Evolutionary conservation across 148 eudicot species (phyloP).

Genomic region (Tetragonia tetragonoides): DNA sequence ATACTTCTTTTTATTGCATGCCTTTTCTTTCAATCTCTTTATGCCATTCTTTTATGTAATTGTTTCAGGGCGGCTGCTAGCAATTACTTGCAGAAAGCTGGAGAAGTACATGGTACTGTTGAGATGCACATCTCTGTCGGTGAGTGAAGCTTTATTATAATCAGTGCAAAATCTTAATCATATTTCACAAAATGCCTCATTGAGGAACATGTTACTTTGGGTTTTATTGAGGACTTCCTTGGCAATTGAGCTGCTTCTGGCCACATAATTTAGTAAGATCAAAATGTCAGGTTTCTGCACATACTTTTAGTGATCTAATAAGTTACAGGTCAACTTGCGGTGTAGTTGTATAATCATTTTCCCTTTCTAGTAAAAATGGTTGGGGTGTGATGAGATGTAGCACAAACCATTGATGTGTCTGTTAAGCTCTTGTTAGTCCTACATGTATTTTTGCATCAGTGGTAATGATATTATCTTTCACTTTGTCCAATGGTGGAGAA

Average conservation of each 20-base stretch:
- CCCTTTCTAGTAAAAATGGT: background rate
- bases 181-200: background rate
- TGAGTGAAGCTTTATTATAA: slow-evolving; percentile 33
- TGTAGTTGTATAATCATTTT: background rate
- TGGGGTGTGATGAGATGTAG: background rate
- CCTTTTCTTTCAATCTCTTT: background rate
- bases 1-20: background rate
- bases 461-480: background rate
- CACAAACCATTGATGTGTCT: background rate
- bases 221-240: background rate
- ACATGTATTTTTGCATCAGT: background rate
- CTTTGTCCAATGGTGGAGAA: background rate
- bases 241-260: background rate
- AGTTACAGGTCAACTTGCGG: background rate
- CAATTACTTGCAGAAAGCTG: slow-evolving; percentile 65
- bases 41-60: background rate
- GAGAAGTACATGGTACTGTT: slow-evolving; percentile 86
- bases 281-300: background rate
- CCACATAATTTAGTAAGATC: background rate
- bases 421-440: background rate
- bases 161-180: background rate
- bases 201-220: background rate
- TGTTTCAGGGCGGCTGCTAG: slow-evolving; percentile 69
- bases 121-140: slow-evolving; percentile 73
- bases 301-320: background rate